These are phyloP conservation scores for Suzukiozyma palmioleophila DNA, from an alignment of 1,139 yeast species.

Conservation along the genomic window DNA sequence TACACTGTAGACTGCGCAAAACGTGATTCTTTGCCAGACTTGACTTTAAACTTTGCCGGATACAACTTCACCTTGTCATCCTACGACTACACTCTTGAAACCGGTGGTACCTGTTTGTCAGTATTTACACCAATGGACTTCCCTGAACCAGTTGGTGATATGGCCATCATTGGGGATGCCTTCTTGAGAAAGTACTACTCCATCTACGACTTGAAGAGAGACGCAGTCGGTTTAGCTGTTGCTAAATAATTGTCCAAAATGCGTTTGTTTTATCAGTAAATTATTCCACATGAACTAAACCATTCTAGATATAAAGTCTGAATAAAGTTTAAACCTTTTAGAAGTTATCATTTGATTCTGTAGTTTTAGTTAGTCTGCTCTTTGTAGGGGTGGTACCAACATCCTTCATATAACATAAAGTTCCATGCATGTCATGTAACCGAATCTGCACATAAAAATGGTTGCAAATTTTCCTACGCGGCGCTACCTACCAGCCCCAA, in stretches of 20 bases:
- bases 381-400: too few species aligned
- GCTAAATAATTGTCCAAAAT: slow-evolving; percentile 27
- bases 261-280: too few species aligned
- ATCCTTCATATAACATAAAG: too few species aligned
- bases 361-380: too few species aligned
- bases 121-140: slow-evolving; percentile 96
- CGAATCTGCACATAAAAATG: neutral
- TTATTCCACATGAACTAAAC: too few species aligned
- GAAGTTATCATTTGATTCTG: too few species aligned
- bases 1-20: slow-evolving; percentile 84
- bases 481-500: slow-evolving; percentile 4
- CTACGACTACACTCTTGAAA: slow-evolving; percentile 88
- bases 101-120: slow-evolving; percentile 90
- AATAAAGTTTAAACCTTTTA: neutral
- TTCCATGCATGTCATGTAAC: too few species aligned
- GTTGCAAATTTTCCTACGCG: neutral
- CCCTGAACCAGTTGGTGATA: slow-evolving; percentile 94
- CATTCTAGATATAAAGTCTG: neutral
- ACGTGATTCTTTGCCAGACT: slow-evolving; percentile 81
- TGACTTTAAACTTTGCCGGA: slow-evolving; percentile 85
- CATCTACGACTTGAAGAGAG: slow-evolving; percentile 80
- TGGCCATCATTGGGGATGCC: slow-evolving; percentile 95
- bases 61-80: slow-evolving; percentile 86
- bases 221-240: slow-evolving; percentile 90
- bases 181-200: slow-evolving; percentile 94